phyloP scores from a whole-genome alignment of 148 eudicot genomes.

The Rhododendron henanense region DNA sequence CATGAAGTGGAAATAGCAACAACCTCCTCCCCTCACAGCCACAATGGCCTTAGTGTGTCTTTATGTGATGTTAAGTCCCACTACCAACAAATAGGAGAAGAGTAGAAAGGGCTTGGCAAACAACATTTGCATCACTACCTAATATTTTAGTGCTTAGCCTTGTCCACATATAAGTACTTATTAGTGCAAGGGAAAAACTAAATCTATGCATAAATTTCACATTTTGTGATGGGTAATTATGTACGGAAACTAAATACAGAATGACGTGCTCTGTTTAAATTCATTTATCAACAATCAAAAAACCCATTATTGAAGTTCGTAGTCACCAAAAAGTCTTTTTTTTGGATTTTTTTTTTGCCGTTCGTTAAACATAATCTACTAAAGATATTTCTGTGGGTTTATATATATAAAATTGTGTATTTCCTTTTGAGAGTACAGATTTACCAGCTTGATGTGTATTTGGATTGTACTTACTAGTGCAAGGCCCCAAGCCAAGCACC shows the following conservation, averaged over 20 bases:
- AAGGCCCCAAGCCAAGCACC: neutral
- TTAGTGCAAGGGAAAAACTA: neutral
- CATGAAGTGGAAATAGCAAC: neutral
- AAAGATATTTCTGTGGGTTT: neutral
- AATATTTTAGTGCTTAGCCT: neutral
- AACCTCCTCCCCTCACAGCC: neutral
- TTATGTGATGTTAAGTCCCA: neutral
- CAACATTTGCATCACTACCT: neutral
- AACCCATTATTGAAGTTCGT: neutral
- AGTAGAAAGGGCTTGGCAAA: neutral
- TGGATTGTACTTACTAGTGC: neutral
- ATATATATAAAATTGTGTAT: neutral
- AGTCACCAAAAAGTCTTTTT: neutral
- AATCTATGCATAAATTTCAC: neutral
- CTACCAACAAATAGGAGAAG: neutral
- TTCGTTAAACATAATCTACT: neutral
- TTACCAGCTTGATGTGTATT: neutral
- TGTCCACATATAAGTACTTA: neutral
- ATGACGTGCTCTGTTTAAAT: neutral
- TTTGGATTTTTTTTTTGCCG: no score
- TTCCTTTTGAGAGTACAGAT: neutral
- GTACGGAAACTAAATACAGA: neutral
- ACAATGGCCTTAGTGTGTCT: neutral
- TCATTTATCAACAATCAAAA: neutral
- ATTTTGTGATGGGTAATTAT: neutral